Evolutionary conservation across 2,329 filamentous ascomycete species (phyloP), one percentile per base, ranked within the genome.

Genomic region (Penicillium sp.): DNA sequence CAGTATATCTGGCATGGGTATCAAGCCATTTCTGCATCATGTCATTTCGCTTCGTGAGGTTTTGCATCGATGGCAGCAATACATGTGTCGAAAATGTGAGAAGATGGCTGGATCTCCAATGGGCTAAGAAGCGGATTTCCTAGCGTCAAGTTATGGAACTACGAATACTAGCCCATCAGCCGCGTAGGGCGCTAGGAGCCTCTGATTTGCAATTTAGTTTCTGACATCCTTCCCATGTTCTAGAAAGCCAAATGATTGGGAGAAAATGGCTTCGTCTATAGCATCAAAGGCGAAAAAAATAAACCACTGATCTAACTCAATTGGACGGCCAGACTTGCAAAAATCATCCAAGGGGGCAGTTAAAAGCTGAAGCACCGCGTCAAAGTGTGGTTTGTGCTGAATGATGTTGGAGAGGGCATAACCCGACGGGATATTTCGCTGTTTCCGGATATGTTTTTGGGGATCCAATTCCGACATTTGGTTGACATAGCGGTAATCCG

Each of bases 281-380:
- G 68, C 66, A 36, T 73, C 70, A 34, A 70, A 73, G 23, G 69
- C 66, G 46, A 69, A 63, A 52, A 67, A 75, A 46, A 69, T 75
- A 46, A 78, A 72, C 69, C 70, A 75, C 21, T 68, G 48, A 24
- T 73, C 68, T 12, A 78, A 71, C 15, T 74, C 62, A n/a, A 75
- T 54, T 3, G 64, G 60, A 10, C 54, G 4, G 18, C 52, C 59
- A 1, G 53, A 50, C 12, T 55, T 48, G 26, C 58, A 55, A n/a
- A 68, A 51, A 1, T 54, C 51, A 40, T 70, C 55, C 37, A 76
- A 55, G 3, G 61, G 66, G 3, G 43, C 21, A 7, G 58, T 52
- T 1, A 75, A 56, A 2, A 61, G 53, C 10, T 60, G 51, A 7
- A 77, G 60, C n/a, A 65, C 54, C n/a, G 51, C 49, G 50, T 70